These are phyloP conservation scores for Capsicum baccatum DNA, from an alignment of 257 asterid species.

Conservation along the genomic window DNA sequence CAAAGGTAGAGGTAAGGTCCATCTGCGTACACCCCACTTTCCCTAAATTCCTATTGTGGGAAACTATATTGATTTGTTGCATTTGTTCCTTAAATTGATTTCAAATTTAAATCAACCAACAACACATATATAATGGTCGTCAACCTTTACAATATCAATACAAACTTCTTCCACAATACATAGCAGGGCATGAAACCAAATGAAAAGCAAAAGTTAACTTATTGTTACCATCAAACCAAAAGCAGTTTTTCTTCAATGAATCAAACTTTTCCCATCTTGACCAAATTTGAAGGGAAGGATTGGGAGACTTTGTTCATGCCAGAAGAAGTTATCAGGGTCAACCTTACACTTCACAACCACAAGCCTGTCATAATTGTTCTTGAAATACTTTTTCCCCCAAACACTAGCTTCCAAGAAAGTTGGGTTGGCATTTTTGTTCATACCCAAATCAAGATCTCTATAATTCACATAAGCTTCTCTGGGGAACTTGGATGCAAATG, in stretches of 20 bases:
- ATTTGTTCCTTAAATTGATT: neutral
- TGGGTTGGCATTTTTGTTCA: slow-evolving; percentile 18
- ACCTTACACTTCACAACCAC: slow-evolving; percentile 32
- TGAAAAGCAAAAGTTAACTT: too few species aligned
- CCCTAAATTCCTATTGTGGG: too few species aligned
- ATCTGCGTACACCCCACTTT: too few species aligned
- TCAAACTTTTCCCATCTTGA: neutral
- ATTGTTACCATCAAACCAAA: neutral
- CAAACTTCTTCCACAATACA: neutral
- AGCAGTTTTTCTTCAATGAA: slow-evolving; percentile 2
- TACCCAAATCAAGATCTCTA: slow-evolving; percentile 42
- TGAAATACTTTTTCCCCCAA: slow-evolving; percentile 36
- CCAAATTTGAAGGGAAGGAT: neutral
- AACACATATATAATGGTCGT: neutral
- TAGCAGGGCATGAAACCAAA: too few species aligned
- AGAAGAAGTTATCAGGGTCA: slow-evolving; percentile 40
- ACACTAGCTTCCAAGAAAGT: slow-evolving; percentile 28
- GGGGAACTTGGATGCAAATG: slow-evolving; percentile 34
- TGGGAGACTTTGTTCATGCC: slow-evolving; percentile 43
- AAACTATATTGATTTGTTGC: too few species aligned
- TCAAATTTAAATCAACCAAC: neutral
- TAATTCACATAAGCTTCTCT: slow-evolving; percentile 44
- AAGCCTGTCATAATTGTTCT: slow-evolving; percentile 34
- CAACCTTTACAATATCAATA: neutral
- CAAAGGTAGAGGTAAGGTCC: too few species aligned